Base-by-base conservation (phyloP, 768 basidiomycete genomes). In the Amanita thiersii region DNA sequence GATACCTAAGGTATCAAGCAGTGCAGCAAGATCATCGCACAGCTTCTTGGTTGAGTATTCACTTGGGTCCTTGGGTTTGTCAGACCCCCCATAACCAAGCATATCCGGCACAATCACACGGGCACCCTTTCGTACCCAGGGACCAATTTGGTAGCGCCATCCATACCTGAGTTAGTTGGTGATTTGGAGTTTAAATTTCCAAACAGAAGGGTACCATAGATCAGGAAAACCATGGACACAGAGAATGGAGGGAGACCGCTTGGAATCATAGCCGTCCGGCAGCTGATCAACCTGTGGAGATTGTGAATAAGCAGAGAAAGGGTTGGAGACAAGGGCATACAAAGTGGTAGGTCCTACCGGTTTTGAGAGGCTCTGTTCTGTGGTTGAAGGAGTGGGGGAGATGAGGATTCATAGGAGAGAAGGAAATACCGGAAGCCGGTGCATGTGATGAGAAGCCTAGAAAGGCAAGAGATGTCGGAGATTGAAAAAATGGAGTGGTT, bases 221-320 rank as follows among this genome's bases (percentile, higher is more conserved):
- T 89, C 87, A 10, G 87, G 86, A 55, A 89, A 88, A 1, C 87
- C 86, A 53, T 90, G 87, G 12, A 88, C 47, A 53, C 81, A 82
- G n/a, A 88, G 65, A 5, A 89, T 47, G 2, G 84, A 78, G 1
- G 63, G 62, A 5, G 63, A 65, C 14, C 61, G 52, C 21, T 60
- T 54, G 10, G 64, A 57, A 47, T 69, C 58, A 47, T 70, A 65
- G 31, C 58, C 45, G 11, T 43, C 47, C 4, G 82, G 81, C n/a
- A 65, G 47, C 57, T 86, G 75, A 56, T 87, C 84, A 19, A 70
- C 57, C 68, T 70, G 43, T 32, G 40, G 36, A 28, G 35, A 14
- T 23, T 8, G 21, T 21, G 40, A 25, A 18, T 39, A 14, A 37
- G 41, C 21, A 14, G 12, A 35, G 9, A 25, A 9, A 31, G 1